Conservation (phyloP, 768 basidiomycete species). For the Tricholoma furcatifolium region DNA sequence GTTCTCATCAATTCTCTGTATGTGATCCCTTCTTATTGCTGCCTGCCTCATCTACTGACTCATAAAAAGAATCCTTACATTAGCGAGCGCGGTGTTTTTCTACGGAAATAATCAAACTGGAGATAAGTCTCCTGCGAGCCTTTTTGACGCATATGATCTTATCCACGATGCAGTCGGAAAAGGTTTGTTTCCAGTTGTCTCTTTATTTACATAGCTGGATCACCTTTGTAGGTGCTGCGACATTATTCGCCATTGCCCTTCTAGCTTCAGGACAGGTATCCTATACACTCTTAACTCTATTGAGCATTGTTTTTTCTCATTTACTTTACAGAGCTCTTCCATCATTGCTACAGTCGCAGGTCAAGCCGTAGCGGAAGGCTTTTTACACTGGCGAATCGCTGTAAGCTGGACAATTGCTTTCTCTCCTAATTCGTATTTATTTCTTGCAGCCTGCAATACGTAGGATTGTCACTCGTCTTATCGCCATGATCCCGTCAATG, state of each 20-base stretch:
- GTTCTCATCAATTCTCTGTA: constrained; percentile 85
- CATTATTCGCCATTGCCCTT: constrained; percentile 86
- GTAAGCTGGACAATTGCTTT: constrained; percentile 33
- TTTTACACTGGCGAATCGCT: constrained; percentile 82
- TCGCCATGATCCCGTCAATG: constrained; percentile 83
- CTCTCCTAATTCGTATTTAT: background rate
- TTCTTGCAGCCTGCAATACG: constrained; percentile 63
- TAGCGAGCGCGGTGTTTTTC: constrained; percentile 83
- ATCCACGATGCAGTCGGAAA: constrained; percentile 67
- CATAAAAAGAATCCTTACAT: constrained; percentile 65
- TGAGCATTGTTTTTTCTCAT: background rate
- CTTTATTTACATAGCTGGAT: background rate
- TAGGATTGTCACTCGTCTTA: constrained; percentile 76
- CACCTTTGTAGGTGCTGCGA: constrained; percentile 60
- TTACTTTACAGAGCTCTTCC: constrained; percentile 60
- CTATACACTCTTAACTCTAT: background rate
- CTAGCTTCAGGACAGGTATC: constrained; percentile 76
- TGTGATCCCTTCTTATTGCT: constrained; percentile 22
- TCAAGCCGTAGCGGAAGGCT: constrained; percentile 89
- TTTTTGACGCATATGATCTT: constrained; percentile 83
- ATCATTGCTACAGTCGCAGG: constrained; percentile 89
- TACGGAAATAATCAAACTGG: constrained; percentile 31
- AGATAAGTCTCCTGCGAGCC: constrained; percentile 52
- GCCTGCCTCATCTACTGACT: constrained; percentile 5
- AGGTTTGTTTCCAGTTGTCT: constrained; percentile 37